Evolutionary conservation across 2,329 filamentous ascomycete species (phyloP).

Genomic region (Botryotinia calthae): DNA sequence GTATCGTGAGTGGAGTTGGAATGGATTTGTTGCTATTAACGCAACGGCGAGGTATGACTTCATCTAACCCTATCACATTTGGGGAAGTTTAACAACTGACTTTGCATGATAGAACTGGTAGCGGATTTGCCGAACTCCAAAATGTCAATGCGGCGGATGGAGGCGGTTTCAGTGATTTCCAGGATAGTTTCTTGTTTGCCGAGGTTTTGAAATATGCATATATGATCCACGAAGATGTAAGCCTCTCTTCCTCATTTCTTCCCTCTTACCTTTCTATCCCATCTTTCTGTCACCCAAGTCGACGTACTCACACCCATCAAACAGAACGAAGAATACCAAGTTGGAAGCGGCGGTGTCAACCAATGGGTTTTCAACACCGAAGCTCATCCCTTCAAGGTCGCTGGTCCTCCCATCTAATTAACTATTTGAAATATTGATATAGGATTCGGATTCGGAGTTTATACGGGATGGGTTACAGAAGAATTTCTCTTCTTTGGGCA

Average conservation of each 20-base stretch:
- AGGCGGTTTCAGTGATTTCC: slow-evolving; percentile 63
- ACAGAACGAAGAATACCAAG: slow-evolving; percentile 50
- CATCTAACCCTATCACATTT: not conserved
- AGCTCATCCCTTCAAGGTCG: slow-evolving; percentile 57
- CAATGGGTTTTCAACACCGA: slow-evolving; percentile 64
- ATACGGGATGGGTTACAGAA: not conserved
- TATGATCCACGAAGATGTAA: slow-evolving; percentile 51
- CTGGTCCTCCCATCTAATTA: slow-evolving; percentile 32
- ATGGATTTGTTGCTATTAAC: slow-evolving; percentile 69
- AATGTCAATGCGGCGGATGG: slow-evolving; percentile 65
- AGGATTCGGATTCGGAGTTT: not conserved
- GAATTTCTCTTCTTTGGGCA: not conserved
- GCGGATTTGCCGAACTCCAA: slow-evolving; percentile 63
- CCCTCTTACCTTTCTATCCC: too few species aligned
- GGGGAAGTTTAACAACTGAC: not conserved
- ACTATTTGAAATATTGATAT: not conserved
- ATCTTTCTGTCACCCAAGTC: not conserved
- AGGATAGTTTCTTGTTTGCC: slow-evolving; percentile 86
- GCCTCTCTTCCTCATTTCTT: slow-evolving; percentile 10
- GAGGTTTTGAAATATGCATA: slow-evolving; percentile 86
- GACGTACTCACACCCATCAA: slow-evolving; percentile 21
- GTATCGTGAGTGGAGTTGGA: slow-evolving; percentile 85
- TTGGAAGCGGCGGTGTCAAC: slow-evolving; percentile 50
- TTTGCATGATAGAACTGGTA: slow-evolving; percentile 47
- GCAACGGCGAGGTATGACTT: slow-evolving; percentile 45